Evolutionary conservation across 495 filamentous ascomycete genomes (phyloP).

Genomic region (Apodospora peruviana): DNA sequence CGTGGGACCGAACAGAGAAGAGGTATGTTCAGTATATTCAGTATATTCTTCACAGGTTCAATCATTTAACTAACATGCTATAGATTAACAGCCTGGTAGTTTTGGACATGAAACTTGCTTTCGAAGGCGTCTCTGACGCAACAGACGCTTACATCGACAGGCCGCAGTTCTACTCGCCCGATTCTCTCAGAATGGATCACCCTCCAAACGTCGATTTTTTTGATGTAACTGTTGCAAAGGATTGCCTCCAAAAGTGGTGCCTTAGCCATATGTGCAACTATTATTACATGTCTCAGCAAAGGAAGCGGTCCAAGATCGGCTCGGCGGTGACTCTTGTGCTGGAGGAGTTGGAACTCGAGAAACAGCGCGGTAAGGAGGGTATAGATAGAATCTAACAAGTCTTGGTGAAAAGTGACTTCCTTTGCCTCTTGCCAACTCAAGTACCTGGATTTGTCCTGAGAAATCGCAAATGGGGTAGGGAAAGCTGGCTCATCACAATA

Average conservation of each 20-base stretch:
- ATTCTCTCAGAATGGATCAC: neutral
- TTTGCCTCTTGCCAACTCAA: constrained; percentile 28
- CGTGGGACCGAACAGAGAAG: constrained; percentile 22
- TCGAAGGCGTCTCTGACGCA: constrained; percentile 1
- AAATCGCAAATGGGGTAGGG: constrained; percentile 33
- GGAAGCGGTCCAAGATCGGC: neutral
- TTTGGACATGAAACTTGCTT: constrained; percentile 32
- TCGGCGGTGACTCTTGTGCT: neutral
- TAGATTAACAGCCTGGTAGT: constrained; percentile 28
- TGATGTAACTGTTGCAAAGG: too few relatives aligned
- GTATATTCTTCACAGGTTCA: neutral
- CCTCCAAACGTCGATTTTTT: neutral
- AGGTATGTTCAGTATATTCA: constrained; percentile 15
- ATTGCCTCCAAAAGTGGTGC: neutral
- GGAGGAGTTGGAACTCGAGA: neutral
- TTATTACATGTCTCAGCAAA: neutral
- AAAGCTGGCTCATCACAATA: neutral
- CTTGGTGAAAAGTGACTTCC: constrained; percentile 15
- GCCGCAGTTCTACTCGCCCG: neutral
- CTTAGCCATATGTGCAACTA: neutral
- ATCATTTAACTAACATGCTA: neutral
- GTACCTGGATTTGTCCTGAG: constrained; percentile 36
- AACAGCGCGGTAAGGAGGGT: neutral
- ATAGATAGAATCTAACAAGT: neutral
- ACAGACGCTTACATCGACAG: neutral